Percentiles rank a stretch among this genome's conserved stretches.
phyloP scores from a whole-genome alignment of 257 asterid genomes.

The Gentiana straminea region DNA sequence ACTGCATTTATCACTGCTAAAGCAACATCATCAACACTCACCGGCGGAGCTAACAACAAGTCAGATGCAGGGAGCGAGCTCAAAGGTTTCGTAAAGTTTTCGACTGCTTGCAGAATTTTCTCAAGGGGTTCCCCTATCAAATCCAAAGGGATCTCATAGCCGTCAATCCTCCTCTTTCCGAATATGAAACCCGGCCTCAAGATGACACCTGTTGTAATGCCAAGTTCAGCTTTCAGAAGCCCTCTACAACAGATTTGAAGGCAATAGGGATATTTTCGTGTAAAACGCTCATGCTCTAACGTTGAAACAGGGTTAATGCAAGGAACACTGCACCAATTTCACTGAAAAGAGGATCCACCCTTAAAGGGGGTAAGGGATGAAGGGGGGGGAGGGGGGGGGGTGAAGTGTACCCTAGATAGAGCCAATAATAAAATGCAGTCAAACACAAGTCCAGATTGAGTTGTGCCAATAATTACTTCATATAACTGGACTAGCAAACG shows the following conservation, averaged over 20 bases:
- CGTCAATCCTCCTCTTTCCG: constrained; percentile 78
- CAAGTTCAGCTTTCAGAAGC: constrained; percentile 5
- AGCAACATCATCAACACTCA: constrained; percentile 83
- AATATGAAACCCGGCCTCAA: constrained; percentile 87
- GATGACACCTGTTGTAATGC: constrained; percentile 52
- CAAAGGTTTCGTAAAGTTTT: constrained; percentile 63
- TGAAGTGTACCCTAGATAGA: no score
- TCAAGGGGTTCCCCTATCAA: constrained; percentile 81
- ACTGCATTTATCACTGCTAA: constrained; percentile 68
- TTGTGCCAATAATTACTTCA: no score
- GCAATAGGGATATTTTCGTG: no score
- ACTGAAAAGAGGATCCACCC: no score
- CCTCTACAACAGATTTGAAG: background rate
- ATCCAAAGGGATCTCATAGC: constrained; percentile 83
- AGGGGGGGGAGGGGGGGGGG: no score
- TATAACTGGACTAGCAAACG: no score
- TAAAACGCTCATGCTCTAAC: no score
- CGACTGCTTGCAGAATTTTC: constrained; percentile 45
- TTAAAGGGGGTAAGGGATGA: no score
- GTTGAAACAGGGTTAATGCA: no score
- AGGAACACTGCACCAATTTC: no score
- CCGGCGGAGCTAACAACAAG: constrained; percentile 76
- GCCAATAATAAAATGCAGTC: no score
- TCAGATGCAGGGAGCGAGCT: constrained; percentile 88
- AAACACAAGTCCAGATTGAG: no score